Base-by-base conservation (phyloP, 179 eudicot species). In the Heliamphora pulchella region DNA sequence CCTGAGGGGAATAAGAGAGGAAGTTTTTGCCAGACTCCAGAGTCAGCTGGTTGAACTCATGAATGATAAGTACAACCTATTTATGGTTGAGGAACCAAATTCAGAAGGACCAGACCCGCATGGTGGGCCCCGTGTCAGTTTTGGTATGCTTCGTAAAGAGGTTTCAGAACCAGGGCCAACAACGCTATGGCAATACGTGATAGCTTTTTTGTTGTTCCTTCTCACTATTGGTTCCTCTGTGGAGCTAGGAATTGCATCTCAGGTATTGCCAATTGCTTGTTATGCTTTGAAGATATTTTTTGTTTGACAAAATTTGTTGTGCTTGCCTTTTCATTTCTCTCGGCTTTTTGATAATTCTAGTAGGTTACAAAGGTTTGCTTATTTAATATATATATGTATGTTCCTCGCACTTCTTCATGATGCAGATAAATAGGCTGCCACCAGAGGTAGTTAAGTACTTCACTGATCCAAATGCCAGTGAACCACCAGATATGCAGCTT, bases 171-270 rank as follows among this genome's bases (percentile, higher is more conserved):
- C 97, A 9, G 94, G 89, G 75, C 89, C 92, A 81, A 96, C 99
- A 14, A 86, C 94, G 14, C 93, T 96, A 50, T 96, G 98, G 99
- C 98, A 96, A 84, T 96, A 94, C 84, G 96, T 94, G 47, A 96
- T 96, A 82, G 99, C 98, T 71, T 78, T 96, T 75, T 79, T 96
- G 85, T 83, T 96, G 83, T 94, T 96, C 83, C 86, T 96, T 79
- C 92, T 96, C 76, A 96, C 98, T 58, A 88, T 90, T 75, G 98
- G 98, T 84, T 96, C 99, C 73, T 94, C 99, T 48, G 93, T 96
- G 84, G 99, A 96, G 86, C 89, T 96, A 64, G 99, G 99, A 74
- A 94, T 96, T 81, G 99, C 99, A 82, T 96, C 99, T 84, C 99
- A 96, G 97, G 99, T 96, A 85, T 63, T 73, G 71, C 57, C 75